A percentile compares a stretch with the other conserved stretches of the same genome.
Conservation (phyloP, 371 early-diverging fungal species). For the Synchytrium microbalum region DNA sequence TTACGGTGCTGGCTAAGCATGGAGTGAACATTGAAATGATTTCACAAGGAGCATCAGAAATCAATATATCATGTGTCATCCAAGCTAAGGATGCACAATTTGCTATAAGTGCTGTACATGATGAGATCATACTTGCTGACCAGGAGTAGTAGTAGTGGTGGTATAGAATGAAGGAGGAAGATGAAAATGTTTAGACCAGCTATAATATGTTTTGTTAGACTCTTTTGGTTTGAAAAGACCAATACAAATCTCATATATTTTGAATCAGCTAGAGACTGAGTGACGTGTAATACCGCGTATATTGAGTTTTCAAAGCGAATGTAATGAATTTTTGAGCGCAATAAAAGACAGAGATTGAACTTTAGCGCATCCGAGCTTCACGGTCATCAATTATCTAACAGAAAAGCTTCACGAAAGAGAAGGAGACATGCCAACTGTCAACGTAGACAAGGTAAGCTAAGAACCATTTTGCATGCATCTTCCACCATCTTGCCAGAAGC, state of each 20-base stretch:
- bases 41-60: conserved; percentile 93
- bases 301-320: too few species aligned
- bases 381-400: too few species aligned
- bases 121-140: conserved; percentile 31
- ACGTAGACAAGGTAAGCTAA: background rate
- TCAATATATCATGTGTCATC: conserved; percentile 96
- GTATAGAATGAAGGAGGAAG: background rate
- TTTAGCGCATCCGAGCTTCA: too few species aligned
- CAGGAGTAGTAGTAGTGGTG: conserved; percentile 1
- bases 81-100: conserved; percentile 54
- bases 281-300: too few species aligned
- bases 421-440: background rate
- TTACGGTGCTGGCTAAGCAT: conserved; percentile 77
- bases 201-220: background rate
- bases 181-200: background rate
- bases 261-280: too few species aligned
- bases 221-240: too few species aligned
- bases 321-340: too few species aligned
- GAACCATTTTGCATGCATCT: background rate
- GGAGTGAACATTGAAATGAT: conserved; percentile 97
- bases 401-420: too few species aligned
- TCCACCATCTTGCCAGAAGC: background rate
- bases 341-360: too few species aligned
- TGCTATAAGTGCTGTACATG: conserved; percentile 87
- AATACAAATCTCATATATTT: too few species aligned